Evolutionary conservation across 2,329 filamentous ascomycete species (phyloP).

Genomic region (Exophiala sideris): DNA sequence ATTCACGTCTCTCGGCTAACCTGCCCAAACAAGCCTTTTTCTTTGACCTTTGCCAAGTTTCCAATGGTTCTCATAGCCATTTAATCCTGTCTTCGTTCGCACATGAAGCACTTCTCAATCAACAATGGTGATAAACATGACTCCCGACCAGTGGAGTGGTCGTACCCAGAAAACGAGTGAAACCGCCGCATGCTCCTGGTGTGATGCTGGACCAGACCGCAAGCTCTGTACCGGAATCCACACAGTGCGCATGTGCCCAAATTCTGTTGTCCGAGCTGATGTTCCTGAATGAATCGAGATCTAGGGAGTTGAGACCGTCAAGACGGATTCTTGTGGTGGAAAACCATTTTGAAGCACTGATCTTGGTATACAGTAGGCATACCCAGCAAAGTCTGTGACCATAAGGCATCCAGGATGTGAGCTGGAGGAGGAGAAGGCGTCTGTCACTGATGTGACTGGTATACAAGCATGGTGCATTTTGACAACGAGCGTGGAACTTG

Average conservation of each 20-base stretch:
- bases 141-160: not conserved
- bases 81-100: too few relatives aligned
- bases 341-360: not conserved
- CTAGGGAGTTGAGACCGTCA: not conserved
- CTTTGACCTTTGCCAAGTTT: too few relatives aligned
- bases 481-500: not conserved
- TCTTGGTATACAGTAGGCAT: too few relatives aligned
- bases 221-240: not conserved
- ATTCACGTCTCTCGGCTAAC: too few relatives aligned
- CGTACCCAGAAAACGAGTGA: not conserved
- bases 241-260: not conserved
- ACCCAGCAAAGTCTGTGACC: too few relatives aligned
- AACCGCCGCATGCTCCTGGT: constrained; percentile 4
- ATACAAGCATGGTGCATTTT: not conserved
- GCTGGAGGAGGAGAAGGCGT: too few relatives aligned
- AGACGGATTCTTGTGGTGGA: not conserved
- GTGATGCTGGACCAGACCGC: not conserved
- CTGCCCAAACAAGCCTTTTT: too few relatives aligned
- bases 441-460: constrained; percentile 90
- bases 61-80: too few relatives aligned
- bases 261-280: not conserved
- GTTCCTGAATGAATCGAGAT: not conserved
- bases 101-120: too few relatives aligned
- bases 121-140: not conserved
- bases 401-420: too few relatives aligned